A percentile compares a stretch with the other conserved stretches of the same genome.
phyloP scores from a whole-genome alignment of 2,329 filamentous ascomycete species.

The Pseudocercospora musae region DNA sequence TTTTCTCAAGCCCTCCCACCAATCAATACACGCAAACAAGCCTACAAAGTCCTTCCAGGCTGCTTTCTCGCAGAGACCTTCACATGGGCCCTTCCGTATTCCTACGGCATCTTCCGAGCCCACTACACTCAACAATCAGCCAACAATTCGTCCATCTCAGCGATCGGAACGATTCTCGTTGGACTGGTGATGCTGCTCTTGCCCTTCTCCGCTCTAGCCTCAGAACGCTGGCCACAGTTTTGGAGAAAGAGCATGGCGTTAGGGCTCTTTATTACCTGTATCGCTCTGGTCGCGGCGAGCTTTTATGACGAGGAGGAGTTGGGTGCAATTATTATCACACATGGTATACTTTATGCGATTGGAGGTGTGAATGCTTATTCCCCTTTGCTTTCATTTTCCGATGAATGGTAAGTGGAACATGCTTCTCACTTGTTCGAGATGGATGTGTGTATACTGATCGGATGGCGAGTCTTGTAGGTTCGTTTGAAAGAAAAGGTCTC shows the following conservation, averaged over 20 bases:
- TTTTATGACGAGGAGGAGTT: constrained; percentile 33
- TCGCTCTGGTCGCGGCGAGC: constrained; percentile 35
- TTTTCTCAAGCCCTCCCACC: neutral
- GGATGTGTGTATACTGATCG: too few relatives aligned
- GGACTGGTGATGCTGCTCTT: constrained; percentile 49
- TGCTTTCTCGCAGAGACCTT: neutral
- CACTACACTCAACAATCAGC: neutral
- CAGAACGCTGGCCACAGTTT: constrained; percentile 38
- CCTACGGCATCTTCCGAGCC: constrained; percentile 3
- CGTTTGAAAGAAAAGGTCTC: constrained; percentile 49
- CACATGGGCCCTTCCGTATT: neutral
- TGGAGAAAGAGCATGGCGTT: constrained; percentile 34
- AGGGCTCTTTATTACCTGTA: constrained; percentile 37
- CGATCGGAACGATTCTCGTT: constrained; percentile 43
- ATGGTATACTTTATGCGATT: constrained; percentile 42
- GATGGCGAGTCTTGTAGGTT: too few relatives aligned
- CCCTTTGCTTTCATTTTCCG: constrained; percentile 49
- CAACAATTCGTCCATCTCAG: constrained; percentile 34
- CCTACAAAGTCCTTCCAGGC: neutral
- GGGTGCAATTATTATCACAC: constrained; percentile 35
- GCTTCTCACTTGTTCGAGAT: too few relatives aligned
- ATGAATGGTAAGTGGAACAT: constrained; percentile 53
- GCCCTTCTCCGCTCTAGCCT: constrained; percentile 39
- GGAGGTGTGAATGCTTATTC: constrained; percentile 52
- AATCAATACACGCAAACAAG: neutral